phyloP scores from a whole-genome alignment of 768 basidiomycete genomes.

The Amanita molliuscula region DNA sequence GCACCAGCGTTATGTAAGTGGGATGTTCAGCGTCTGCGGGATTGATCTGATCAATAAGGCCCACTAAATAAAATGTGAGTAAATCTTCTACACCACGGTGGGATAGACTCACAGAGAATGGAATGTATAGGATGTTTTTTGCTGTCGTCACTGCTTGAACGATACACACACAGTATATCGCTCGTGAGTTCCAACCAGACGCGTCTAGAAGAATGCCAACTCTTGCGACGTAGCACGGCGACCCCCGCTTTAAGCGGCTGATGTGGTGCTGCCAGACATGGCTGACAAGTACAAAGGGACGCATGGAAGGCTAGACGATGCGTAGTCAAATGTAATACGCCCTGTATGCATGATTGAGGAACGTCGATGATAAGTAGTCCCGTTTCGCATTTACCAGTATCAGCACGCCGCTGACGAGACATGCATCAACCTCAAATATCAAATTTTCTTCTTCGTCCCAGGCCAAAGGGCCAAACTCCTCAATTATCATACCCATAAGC shows the following conservation, averaged over 20 bases:
- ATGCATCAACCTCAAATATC: conserved; percentile 42
- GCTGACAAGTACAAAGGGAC: conserved; percentile 37
- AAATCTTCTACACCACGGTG: background rate
- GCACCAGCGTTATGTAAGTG: conserved; percentile 26
- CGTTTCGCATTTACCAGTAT: conserved; percentile 29
- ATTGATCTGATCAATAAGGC: conserved; percentile 31
- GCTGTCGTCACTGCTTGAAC: conserved; percentile 43
- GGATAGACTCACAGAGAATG: conserved; percentile 30
- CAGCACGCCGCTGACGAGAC: conserved; percentile 35
- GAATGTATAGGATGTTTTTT: conserved; percentile 42
- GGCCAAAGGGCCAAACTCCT: conserved; percentile 49
- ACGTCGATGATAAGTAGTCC: background rate
- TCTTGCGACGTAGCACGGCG: conserved; percentile 34
- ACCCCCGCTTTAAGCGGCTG: conserved; percentile 40
- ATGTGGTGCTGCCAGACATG: conserved; percentile 18
- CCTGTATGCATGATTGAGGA: conserved; percentile 19
- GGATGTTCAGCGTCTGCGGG: conserved; percentile 37
- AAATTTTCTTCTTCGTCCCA: conserved; percentile 36
- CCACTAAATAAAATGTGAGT: conserved; percentile 25
- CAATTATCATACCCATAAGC: conserved; percentile 36
- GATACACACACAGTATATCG: conserved; percentile 50
- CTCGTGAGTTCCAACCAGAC: conserved; percentile 54
- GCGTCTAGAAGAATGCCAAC: conserved; percentile 33
- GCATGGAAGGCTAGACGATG: conserved; percentile 61
- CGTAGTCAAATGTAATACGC: conserved; percentile 54